Evolutionary conservation across 2,329 filamentous ascomycete species (phyloP).

Genomic region (Neurospora crassa): DNA sequence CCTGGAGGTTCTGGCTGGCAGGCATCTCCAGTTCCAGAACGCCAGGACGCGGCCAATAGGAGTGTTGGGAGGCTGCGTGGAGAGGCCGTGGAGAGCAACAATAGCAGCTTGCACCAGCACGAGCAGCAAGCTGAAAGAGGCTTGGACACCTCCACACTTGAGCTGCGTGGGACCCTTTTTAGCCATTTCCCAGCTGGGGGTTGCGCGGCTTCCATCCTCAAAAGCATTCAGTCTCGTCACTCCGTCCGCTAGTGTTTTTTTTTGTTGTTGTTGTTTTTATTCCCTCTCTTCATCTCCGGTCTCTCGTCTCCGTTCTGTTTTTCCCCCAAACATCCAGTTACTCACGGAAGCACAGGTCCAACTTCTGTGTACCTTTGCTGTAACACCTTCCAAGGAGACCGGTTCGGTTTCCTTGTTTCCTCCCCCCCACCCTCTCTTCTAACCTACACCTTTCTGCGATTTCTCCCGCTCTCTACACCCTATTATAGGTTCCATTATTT

Average conservation of each 20-base stretch:
- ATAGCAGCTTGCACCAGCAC: not conserved
- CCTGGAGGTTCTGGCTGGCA: not conserved
- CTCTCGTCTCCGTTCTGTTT: not conserved
- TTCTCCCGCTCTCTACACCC: not conserved
- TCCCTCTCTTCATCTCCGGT: not conserved
- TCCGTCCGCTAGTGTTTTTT: not conserved
- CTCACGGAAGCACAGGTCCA: not conserved
- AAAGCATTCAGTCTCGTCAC: constrained; percentile 1
- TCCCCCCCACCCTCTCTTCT: not conserved
- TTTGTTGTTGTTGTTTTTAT: not conserved
- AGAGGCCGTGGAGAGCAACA: not conserved
- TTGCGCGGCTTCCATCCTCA: constrained; percentile 3
- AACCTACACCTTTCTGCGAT: not conserved
- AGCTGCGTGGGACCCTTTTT: not conserved
- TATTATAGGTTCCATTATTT: not conserved
- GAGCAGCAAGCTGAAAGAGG: constrained; percentile 1
- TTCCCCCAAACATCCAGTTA: not conserved
- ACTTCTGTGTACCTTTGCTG: not conserved
- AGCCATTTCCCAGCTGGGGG: constrained; percentile 13
- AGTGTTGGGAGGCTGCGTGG: not conserved
- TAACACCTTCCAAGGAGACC: constrained; percentile 1
- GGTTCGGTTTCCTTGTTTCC: not conserved
- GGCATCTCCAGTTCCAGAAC: not conserved
- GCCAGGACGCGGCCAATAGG: not conserved
- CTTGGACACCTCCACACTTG: not conserved